These are phyloP conservation scores for Perilla frutescens DNA, from an alignment of 257 asterid species.

Conservation along the genomic window DNA sequence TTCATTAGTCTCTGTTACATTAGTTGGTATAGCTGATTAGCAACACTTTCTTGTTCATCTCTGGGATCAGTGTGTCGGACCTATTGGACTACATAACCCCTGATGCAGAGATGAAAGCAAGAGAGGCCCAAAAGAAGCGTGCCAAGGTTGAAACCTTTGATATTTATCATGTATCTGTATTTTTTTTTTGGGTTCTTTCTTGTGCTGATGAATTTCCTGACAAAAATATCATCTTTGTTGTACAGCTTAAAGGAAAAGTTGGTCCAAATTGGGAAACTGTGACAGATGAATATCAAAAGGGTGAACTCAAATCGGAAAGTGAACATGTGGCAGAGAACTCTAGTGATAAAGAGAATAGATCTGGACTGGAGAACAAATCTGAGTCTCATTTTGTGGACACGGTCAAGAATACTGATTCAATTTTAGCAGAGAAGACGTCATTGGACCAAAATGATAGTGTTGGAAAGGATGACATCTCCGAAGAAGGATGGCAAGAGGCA, in stretches of 20 bases:
- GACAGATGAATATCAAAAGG: conserved; percentile 56
- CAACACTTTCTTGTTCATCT: conserved; percentile 14
- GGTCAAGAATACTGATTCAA: conserved; percentile 39
- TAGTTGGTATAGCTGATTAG: conserved; percentile 15
- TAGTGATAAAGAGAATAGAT: conserved; percentile 64
- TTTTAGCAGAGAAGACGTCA: conserved; percentile 37
- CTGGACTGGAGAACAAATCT: conserved; percentile 51
- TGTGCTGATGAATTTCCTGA: conserved; percentile 29
- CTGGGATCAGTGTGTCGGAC: conserved; percentile 74
- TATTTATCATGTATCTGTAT: conserved; percentile 11
- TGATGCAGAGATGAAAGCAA: conserved; percentile 83
- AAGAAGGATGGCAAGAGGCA: conserved; percentile 97
- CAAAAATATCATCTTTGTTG: conserved; percentile 30
- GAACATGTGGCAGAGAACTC: conserved; percentile 62
- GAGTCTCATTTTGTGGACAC: conserved; percentile 47
- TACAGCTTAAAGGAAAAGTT: conserved; percentile 73
- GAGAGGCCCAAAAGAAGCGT: conserved; percentile 88
- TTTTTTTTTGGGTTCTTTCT: background rate
- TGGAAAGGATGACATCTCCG: conserved; percentile 58
- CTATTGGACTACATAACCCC: conserved; percentile 86
- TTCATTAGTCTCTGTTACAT: background rate
- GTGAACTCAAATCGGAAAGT: conserved; percentile 49
- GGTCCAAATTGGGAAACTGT: conserved; percentile 58
- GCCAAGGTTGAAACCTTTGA: conserved; percentile 58
- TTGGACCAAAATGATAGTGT: conserved; percentile 50